Evolutionary conservation across 73 alveolate genomes (phyloP).

Genomic region (Paramecium tetraurelia): DNA sequence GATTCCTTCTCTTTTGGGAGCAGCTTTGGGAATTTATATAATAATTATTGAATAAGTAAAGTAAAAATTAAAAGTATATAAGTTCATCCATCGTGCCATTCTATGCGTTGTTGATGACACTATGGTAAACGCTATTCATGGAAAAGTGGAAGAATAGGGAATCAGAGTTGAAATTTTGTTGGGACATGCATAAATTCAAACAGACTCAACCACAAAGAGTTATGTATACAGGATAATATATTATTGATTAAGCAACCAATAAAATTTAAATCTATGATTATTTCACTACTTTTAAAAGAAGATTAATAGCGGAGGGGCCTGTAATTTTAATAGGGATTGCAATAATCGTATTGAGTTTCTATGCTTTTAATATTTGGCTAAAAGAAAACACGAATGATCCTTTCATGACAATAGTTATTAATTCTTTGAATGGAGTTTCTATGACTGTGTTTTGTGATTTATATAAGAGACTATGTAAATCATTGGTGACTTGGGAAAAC

Average conservation of each 20-base stretch:
- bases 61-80: not conserved
- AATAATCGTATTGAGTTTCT: conserved; percentile 8
- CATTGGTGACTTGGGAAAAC: conserved; percentile 19
- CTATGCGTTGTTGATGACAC: not conserved
- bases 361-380: conserved; percentile 30
- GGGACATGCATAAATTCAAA: conserved; percentile 43
- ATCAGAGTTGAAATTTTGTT: conserved; percentile 19
- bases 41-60: not conserved
- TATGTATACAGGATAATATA: conserved; percentile 34
- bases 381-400: not conserved
- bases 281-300: conserved; percentile 34
- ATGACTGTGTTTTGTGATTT: conserved; percentile 36
- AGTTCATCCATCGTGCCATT: conserved; percentile 19
- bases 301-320: not conserved
- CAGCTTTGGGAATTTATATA: conserved; percentile 10
- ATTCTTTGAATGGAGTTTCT: not conserved
- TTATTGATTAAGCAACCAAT: not conserved
- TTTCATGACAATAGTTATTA: not conserved
- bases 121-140: conserved; percentile 29
- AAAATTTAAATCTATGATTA: not conserved
- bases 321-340: conserved; percentile 17
- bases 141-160: conserved; percentile 46
- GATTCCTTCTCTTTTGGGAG: conserved; percentile 20
- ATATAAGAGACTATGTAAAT: conserved; percentile 9
- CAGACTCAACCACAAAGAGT: conserved; percentile 16